Evolutionary conservation across 2,329 filamentous ascomycete species (phyloP), one percentile per base, ranked within the genome.

Genomic region (Acephala macrosclerotiorum): DNA sequence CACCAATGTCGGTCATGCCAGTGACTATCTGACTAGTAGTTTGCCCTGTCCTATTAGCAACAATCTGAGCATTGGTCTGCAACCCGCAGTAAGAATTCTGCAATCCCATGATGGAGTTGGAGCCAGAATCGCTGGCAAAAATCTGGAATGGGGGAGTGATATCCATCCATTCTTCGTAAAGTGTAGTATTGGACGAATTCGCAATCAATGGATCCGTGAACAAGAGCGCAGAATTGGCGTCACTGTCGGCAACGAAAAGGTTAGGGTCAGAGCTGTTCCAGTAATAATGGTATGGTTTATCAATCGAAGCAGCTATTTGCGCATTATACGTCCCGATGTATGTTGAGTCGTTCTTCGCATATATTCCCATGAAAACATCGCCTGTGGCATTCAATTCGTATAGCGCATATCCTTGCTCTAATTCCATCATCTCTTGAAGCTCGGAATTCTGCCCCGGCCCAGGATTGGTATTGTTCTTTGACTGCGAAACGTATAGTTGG

Each of bases 81-180:
- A 98, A 80, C 1, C 93, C 96, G 76, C 96, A 99, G 74, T 89
- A 94, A 3, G 95, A 98, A 66, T 87, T 87, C 64, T 88, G 84
- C 62, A 99, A 74, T 0, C 96, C 96, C 38, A 85, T 80, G 20
- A 94, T 84, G 1, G 83, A 80, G 14, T 79, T 60, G n/a, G 49
- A 80, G 65, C 87, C 82, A 40, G 82, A 79, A 67, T 91, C 87
- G 62, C 89, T 88, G 36, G 89, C 91, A 75, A 94, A 98, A 74
- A 99, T 85, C 26, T 88, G 87, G 75, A 92, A 98, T 5, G 91
- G 90, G 18, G 86, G 83, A 0, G 80, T 79, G 72, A 90, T 82
- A 33, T 65, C 80, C 80, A 83, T 85, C 85, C 81, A 90, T 72
- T 82, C 77, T 2, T 83, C 74, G 66, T 85, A 83, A 14, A 88